Conservation (phyloP, 257 asterid genomes). For the Handroanthus guayacan region DNA sequence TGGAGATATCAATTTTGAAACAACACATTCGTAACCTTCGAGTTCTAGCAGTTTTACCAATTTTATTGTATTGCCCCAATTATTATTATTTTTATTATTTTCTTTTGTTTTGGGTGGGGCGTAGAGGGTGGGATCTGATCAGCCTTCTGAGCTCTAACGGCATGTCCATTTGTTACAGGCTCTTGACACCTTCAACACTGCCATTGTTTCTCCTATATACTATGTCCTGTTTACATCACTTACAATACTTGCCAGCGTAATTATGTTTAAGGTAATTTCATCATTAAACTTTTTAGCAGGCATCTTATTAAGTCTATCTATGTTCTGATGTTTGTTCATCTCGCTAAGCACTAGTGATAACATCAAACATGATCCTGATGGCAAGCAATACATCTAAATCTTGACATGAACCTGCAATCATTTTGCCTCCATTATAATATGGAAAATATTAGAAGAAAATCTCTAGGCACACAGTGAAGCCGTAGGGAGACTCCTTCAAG, state of each 20-base stretch:
- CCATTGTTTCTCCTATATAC: slow-evolving; percentile 91
- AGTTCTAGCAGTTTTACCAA: neutral
- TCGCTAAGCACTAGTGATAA: neutral
- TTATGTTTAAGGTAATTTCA: slow-evolving; percentile 79
- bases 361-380: neutral
- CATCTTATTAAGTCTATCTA: slow-evolving; percentile 6
- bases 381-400: neutral
- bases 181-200: slow-evolving; percentile 95
- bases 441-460: neutral
- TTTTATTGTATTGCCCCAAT: neutral
- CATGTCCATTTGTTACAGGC: slow-evolving; percentile 61
- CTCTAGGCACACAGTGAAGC: neutral
- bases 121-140: neutral
- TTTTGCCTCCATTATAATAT: neutral
- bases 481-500: neutral
- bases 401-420: slow-evolving; percentile 10
- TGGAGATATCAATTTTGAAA: neutral
- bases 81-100: neutral
- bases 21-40: neutral
- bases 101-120: neutral
- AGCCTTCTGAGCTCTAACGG: slow-evolving; percentile 29
- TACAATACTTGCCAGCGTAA: slow-evolving; percentile 82
- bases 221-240: slow-evolving; percentile 86
- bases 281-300: slow-evolving; percentile 3
- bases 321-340: neutral